Base-by-base conservation (phyloP, 1,284 basidiomycete species). In the Sanghuangporus sanghuang region DNA sequence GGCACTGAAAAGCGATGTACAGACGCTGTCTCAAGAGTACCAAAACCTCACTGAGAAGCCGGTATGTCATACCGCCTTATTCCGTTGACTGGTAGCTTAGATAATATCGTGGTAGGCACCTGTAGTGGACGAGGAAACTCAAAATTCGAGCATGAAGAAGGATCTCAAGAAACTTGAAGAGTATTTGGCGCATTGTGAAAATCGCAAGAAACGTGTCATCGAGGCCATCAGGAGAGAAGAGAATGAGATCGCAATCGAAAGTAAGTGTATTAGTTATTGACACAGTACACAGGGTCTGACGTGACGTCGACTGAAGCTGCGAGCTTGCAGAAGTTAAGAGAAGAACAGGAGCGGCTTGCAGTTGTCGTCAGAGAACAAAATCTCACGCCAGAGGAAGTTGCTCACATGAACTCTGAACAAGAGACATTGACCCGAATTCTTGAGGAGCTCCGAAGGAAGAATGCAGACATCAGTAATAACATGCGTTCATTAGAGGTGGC, bases 341-440 rank as follows among this genome's bases (percentile, higher is more conserved):
- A 75, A 38, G 89, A 94, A 68, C 82, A 89, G 64, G 77, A 77
- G n/a, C 81, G 81, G 62, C 78, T 93, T 27, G 75, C 78, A 8
- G 79, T 82, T 1, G 82, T 90, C 11, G 90, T 96, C 21, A 85
- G 86, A 68, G 85, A 80, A 44, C 93, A 96, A 73, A 95, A 95
- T 71, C 81, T 96, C 38, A 84, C 89, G 0, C 89, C 89, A 0
- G 92, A 95, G 72, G 93, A 96, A 75, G 92, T 94, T 49, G 77
- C 83, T 56, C 85, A 86, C 40, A 95, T 96, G 93, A 95, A 88
- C 68, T 86, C 85, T 14, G 92, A 95, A 67, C 89, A 92, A 67
- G 90, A 93, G 69, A 83, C 79, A 21, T 78, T 96, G 23, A 77
- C 80, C 35, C 85, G 81, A 67, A 89, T 79, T 71, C 74, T 93